These are phyloP conservation scores for Pythium insidiosum DNA, from an alignment of 352 stramenopile genomes.

Conservation along the genomic window DNA sequence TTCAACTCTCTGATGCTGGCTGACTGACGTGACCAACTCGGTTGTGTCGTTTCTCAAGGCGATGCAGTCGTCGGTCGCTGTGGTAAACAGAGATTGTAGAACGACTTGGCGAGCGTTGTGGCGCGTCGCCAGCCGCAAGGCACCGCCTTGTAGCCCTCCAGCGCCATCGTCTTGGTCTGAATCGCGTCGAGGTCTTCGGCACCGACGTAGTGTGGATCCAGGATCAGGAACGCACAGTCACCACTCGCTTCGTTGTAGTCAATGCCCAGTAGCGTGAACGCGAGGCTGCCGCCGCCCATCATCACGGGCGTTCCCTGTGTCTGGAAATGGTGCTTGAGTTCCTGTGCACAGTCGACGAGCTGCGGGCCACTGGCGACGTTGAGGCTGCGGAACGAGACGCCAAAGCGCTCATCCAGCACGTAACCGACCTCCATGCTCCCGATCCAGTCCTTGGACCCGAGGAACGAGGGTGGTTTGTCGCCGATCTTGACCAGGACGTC, in stretches of 20 bases:
- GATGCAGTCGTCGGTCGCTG: too few species aligned
- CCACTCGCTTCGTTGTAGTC: slow-evolving; percentile 50
- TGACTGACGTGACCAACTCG: too few species aligned
- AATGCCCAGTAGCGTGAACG: slow-evolving; percentile 78
- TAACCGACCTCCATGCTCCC: slow-evolving; percentile 80
- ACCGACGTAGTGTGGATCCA: slow-evolving; percentile 79
- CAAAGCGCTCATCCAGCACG: slow-evolving; percentile 68
- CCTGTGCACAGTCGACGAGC: slow-evolving; percentile 47
- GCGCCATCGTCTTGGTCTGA: slow-evolving; percentile 39
- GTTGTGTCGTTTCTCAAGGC: too few species aligned
- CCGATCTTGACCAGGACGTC: slow-evolving; percentile 67
- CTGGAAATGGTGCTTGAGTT: slow-evolving; percentile 71
- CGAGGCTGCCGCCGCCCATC: slow-evolving; percentile 76
- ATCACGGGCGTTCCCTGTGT: slow-evolving; percentile 79
- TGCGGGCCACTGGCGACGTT: slow-evolving; percentile 46
- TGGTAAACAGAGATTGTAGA: slow-evolving; percentile 76
- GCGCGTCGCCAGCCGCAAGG: slow-evolving; percentile 61
- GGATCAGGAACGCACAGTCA: slow-evolving; percentile 67
- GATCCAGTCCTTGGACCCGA: slow-evolving; percentile 75
- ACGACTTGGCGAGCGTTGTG: slow-evolving; percentile 43
- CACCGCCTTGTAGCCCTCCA: slow-evolving; percentile 75
- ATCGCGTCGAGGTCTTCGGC: slow-evolving; percentile 58
- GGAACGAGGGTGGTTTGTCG: slow-evolving; percentile 66
- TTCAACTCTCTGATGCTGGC: too few species aligned
- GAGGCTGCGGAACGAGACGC: slow-evolving; percentile 64